Evolutionary conservation across 108 stramenopile genomes (phyloP), one percentile per base, ranked within the genome.

Genomic region (Bacterosira constricta): DNA sequence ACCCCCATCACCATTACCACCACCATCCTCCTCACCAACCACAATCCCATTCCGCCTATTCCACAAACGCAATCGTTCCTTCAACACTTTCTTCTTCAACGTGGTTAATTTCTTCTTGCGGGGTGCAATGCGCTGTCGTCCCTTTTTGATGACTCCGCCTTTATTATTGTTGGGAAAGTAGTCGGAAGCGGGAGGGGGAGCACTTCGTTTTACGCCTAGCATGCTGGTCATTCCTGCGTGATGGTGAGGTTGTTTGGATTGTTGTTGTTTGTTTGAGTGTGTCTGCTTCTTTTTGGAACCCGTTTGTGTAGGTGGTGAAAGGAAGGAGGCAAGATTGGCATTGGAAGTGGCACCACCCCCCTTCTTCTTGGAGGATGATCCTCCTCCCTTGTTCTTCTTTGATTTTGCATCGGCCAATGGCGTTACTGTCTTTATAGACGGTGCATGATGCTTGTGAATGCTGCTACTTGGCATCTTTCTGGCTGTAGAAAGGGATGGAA

Each of bases 71-170:
- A 93, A 58, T 44, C 92, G 82, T 69, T 93, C 92, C 54, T 89
- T 71, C 64, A 93, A 74, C 9, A 93, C 86, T 50, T 87, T 80
- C 50, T 90, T 90, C 63, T 93, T 93, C 41, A 93, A 53, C 0
- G 88, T 77, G 2, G 85, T 79, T 32, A 93, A 86, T 60, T 50
- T 1, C 21, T 39, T 1, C 37, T 66, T 12, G 70, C 27, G 20
- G 47, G 70, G 38, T 62, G 70, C 4, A 37, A 23, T n/a, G 15
- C 30, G 4, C 23, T n/a, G n/a, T n/a, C n/a, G n/a, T n/a, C n/a
- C n/a, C n/a, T n/a, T n/a, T n/a, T n/a, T n/a, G 27, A 6, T 52
- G 27, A 9, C 4, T 45, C 15, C 31, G 12, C n/a, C n/a, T n/a
- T n/a, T n/a, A n/a, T n/a, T n/a, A n/a, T n/a, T n/a, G n/a, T n/a